Percentiles rank a stretch among this genome's conserved stretches.
phyloP scores from a whole-genome alignment of 164 flowering plant genomes.

The Vitis rotundifolia region DNA sequence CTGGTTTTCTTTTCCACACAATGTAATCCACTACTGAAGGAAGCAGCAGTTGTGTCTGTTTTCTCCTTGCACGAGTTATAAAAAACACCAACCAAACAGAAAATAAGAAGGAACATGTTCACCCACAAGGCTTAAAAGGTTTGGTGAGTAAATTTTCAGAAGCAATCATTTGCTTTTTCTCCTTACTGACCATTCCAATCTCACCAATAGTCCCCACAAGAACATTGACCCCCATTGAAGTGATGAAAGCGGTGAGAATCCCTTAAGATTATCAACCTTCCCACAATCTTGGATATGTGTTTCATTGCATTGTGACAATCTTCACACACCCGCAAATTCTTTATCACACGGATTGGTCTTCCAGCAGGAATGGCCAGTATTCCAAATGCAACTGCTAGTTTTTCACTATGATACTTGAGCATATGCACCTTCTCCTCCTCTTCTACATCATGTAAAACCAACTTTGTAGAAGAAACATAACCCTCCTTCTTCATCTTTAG shows the following conservation, averaged over 20 bases:
- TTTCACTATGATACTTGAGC: constrained; percentile 90
- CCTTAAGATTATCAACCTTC: constrained; percentile 70
- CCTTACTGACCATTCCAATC: neutral
- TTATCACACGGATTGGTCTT: constrained; percentile 86
- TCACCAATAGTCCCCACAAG: constrained; percentile 98
- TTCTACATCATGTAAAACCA: constrained; percentile 89
- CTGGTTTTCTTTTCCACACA: neutral
- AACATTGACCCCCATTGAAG: constrained; percentile 70
- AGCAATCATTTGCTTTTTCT: neutral
- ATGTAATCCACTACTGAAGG: neutral
- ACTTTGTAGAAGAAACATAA: constrained; percentile 60
- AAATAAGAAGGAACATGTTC: neutral
- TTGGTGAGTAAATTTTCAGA: neutral
- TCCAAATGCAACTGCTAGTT: constrained; percentile 87
- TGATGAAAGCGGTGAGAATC: constrained; percentile 91
- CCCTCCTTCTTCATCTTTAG: constrained; percentile 62
- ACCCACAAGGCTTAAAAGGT: neutral
- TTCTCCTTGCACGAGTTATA: neutral
- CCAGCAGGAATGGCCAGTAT: constrained; percentile 68
- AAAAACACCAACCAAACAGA: neutral
- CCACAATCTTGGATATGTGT: constrained; percentile 63
- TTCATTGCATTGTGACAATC: constrained; percentile 91
- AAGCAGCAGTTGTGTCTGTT: neutral
- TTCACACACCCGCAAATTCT: constrained; percentile 82
- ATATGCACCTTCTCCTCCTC: constrained; percentile 92